A percentile compares a stretch with the other conserved stretches of the same genome.
Evolutionary conservation across 148 eudicot genomes (phyloP).

Genomic region (Rhododendron mucronatum): DNA sequence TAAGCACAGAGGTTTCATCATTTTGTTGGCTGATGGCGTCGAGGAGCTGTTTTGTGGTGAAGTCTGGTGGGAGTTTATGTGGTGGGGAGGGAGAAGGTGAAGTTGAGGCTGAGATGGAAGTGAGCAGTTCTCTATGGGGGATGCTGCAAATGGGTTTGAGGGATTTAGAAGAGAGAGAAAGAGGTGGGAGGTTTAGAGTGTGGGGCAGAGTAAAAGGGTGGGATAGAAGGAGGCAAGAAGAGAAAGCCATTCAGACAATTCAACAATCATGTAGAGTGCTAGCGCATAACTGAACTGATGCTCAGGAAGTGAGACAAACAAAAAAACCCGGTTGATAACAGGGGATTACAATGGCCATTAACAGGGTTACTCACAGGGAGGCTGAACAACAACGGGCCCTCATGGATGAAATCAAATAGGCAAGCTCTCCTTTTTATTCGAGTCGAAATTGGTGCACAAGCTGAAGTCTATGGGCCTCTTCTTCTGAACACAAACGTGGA

Average conservation of each 20-base stretch:
- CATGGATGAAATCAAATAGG: too few species aligned
- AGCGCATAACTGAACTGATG: background rate
- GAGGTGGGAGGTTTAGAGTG: constrained; percentile 15
- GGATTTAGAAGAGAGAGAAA: constrained; percentile 20
- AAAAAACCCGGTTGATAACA: too few species aligned
- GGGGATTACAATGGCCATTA: too few species aligned
- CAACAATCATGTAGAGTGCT: constrained; percentile 37
- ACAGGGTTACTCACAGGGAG: too few species aligned
- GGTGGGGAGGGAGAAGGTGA: constrained; percentile 18
- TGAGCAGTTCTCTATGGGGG: constrained; percentile 1
- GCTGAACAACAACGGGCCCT: too few species aligned
- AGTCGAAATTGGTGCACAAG: too few species aligned
- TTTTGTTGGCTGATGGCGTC: constrained; percentile 48
- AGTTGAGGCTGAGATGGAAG: constrained; percentile 28
- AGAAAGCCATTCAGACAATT: constrained; percentile 52
- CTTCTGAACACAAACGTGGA: too few species aligned
- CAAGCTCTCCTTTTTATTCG: too few species aligned
- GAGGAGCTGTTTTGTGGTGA: constrained; percentile 59
- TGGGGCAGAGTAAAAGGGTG: constrained; percentile 27
- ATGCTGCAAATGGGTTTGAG: constrained; percentile 15
- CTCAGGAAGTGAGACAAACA: too few species aligned
- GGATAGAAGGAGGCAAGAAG: constrained; percentile 33
- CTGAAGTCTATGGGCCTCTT: too few species aligned
- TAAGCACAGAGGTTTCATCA: constrained; percentile 57
- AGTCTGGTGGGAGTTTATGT: constrained; percentile 39